Evolutionary conservation across 2,329 filamentous ascomycete genomes (phyloP).

Genomic region (Cryphonectria carpinicola): DNA sequence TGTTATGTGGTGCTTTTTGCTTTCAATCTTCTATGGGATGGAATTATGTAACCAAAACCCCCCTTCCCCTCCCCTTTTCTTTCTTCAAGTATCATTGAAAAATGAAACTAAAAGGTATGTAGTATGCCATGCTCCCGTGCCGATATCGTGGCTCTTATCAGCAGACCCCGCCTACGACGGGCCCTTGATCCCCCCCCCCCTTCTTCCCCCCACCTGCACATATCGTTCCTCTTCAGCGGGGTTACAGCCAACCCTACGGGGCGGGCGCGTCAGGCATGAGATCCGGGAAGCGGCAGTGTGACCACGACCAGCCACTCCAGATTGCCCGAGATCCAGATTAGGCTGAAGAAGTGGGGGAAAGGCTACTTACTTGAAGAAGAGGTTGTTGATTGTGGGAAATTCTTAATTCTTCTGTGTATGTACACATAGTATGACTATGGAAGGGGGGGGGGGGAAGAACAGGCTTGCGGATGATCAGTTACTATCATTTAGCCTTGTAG

Average conservation of each 20-base stretch:
- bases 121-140: conserved; percentile 15
- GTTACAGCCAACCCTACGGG: background rate
- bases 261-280: background rate
- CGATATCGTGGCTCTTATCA: conserved; percentile 17
- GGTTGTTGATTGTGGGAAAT: background rate
- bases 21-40: background rate
- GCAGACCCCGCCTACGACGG: conserved; percentile 1
- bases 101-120: background rate
- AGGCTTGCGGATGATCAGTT: background rate
- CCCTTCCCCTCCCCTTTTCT: too few relatives aligned
- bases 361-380: background rate
- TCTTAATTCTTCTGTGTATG: background rate
- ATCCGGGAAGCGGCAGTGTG: conserved; percentile 12
- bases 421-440: background rate
- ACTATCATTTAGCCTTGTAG: background rate
- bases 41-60: too few relatives aligned
- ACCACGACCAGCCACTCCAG: background rate
- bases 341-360: background rate
- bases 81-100: background rate
- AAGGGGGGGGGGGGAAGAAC: background rate
- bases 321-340: conserved; percentile 1
- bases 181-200: background rate
- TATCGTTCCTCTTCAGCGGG: conserved; percentile 3
- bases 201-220: background rate
- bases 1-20: background rate